Evolutionary conservation across 257 asterid genomes (phyloP).

Genomic region (Capsicum baccatum): DNA sequence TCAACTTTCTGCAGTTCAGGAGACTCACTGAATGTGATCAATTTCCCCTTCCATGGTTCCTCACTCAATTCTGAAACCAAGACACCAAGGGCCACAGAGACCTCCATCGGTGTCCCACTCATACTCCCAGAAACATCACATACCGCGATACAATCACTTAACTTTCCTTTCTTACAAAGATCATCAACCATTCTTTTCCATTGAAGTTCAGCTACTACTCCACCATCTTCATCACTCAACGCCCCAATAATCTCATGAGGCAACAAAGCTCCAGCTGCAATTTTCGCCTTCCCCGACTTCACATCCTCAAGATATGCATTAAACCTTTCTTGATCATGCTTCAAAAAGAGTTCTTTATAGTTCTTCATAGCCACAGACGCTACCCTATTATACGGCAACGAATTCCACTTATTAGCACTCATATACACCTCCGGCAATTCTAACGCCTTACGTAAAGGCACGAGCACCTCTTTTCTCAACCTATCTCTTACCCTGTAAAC

Average conservation of each 20-base stretch:
- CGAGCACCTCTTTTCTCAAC: slow-evolving; percentile 60
- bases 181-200: slow-evolving; percentile 68
- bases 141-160: slow-evolving; percentile 57
- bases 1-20: slow-evolving; percentile 51
- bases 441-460: slow-evolving; percentile 56
- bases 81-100: slow-evolving; percentile 57
- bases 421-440: slow-evolving; percentile 65
- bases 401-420: slow-evolving; percentile 60
- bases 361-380: slow-evolving; percentile 67
- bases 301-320: slow-evolving; percentile 50
- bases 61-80: slow-evolving; percentile 57
- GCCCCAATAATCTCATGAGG: slow-evolving; percentile 62
- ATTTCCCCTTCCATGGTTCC: slow-evolving; percentile 67
- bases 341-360: slow-evolving; percentile 43
- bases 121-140: slow-evolving; percentile 65
- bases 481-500: slow-evolving; percentile 54
- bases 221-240: slow-evolving; percentile 34
- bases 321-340: slow-evolving; percentile 55
- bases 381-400: slow-evolving; percentile 50
- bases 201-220: slow-evolving; percentile 58
- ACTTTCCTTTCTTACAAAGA: slow-evolving; percentile 49
- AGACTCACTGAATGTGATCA: slow-evolving; percentile 53
- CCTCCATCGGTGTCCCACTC: slow-evolving; percentile 60
- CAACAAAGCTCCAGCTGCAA: slow-evolving; percentile 62
- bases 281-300: slow-evolving; percentile 54